A percentile compares a stretch with the other conserved stretches of the same genome.
These are phyloP conservation scores for Stephania cephalantha DNA, from an alignment of 164 flowering plant species.

Conservation along the genomic window DNA sequence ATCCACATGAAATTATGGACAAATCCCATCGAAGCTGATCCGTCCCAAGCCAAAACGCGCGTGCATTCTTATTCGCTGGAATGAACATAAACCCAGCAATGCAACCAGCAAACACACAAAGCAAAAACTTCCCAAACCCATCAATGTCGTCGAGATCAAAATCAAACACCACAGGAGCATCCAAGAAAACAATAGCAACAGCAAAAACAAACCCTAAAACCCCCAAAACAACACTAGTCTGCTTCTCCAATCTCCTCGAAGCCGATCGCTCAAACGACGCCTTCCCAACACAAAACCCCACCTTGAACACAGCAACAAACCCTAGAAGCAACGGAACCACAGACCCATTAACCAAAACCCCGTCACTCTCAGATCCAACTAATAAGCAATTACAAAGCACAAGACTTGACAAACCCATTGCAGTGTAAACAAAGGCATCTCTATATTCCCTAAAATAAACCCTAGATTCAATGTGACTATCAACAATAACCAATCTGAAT, in stretches of 20 bases:
- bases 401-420: conserved; percentile 38
- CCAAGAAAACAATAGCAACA: conserved; percentile 25
- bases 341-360: conserved; percentile 39
- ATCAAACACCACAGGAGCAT: conserved; percentile 36
- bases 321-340: conserved; percentile 51
- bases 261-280: conserved; percentile 68
- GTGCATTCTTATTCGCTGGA: conserved; percentile 53
- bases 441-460: conserved; percentile 45
- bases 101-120: conserved; percentile 50
- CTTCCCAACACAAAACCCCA: conserved; percentile 31
- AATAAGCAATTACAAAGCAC: conserved; percentile 45
- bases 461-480: conserved; percentile 52
- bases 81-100: conserved; percentile 49
- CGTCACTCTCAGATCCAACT: conserved; percentile 19
- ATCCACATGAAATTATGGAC: conserved; percentile 59
- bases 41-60: conserved; percentile 91
- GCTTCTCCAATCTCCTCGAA: conserved; percentile 69
- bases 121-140: conserved; percentile 40
- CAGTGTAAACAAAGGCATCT: conserved; percentile 30
- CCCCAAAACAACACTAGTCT: conserved; percentile 52
- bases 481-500: conserved; percentile 68
- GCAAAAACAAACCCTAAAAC: conserved; percentile 51
- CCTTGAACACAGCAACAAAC: conserved; percentile 29
- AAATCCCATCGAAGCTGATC: conserved; percentile 77
- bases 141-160: conserved; percentile 46